Base-by-base conservation (phyloP, 495 filamentous ascomycete genomes). In the Parmelia sp. region DNA sequence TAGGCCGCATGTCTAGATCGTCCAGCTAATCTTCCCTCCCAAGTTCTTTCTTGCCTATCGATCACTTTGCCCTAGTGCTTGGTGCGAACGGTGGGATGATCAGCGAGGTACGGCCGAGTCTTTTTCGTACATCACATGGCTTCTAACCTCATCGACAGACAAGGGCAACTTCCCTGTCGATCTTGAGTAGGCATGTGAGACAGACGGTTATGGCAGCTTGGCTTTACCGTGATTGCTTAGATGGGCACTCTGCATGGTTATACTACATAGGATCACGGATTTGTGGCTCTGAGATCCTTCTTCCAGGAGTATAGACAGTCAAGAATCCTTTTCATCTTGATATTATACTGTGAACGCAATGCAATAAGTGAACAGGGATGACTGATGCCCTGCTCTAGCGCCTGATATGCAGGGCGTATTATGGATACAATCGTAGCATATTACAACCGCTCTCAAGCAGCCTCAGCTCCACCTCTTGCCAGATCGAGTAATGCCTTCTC, bases 21-120 rank as follows among this genome's bases (percentile, higher is more conserved):
- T 12, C 35, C 6, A 12, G 37, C 33, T 65, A 29, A 62, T 35
- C 44, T 60, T 42, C 29, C 31, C 49, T 64, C 53, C 65, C 60
- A 63, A 97, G 94, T 99, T 99, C 84, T 90, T 84, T 81, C 85
- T 93, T 70, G 90, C 95, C 63, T 99, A 94, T 83, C 86, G 90
- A 72, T 94, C 95, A 69, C 88, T 99, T 66, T 99, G 95, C 86
- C 94, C 95, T 68, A 94, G 89, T 78, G 81, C 85, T 71, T 99
- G 95, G 95, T 88, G 88, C 71, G 83, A 90, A 79, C 84, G 93
- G 76, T 99, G 95, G 95, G 95, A 99, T 77, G 88, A 90, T 70
- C 95, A 97, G 82, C 87, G 93, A 77, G 91, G 93, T 96, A 84
- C 70, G 89, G 31, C 40, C 67, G 61, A 59, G 44, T 59, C 67